Evolutionary conservation across 495 filamentous ascomycete genomes (phyloP), one percentile per base, ranked within the genome.

Genomic region (Penicillium diatomitis): DNA sequence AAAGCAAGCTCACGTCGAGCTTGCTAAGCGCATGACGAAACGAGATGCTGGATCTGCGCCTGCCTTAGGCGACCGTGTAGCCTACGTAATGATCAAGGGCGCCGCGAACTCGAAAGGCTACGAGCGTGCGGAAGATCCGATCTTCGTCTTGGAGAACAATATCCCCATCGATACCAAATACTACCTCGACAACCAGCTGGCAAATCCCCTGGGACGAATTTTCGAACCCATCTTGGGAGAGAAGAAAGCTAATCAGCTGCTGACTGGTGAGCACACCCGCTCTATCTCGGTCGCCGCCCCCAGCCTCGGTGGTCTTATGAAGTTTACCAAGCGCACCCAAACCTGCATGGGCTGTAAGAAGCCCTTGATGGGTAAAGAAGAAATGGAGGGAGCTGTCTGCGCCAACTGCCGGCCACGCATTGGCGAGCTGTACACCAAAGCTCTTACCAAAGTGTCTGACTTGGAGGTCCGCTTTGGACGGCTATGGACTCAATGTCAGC

Each of bases 291-390:
- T 97, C 32, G 89, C 88, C 3, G 91, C 90, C 0, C 90, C 92
- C 0, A 84, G 81, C 0, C 76, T 95, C 43, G 92, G 94, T 41
- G 92, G 92, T 0, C 75, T 99, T 20, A 99, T 97, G 94, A 96
- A 94, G 66, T 99, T 97, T 59, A 79, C 92, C 32, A 96, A 96
- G 68, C 95, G 89, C 64, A 97, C 94, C 1, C 83, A 88, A 69
- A 99, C 94, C 2, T 99, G 92, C 64, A 91, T 97, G 84, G 92
- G 90, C 5, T 99, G 92, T 79, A 99, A 96, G 73, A 95, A 95
- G 65, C 94, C 92, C 3, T 77, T 99, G 4, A 77, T 77, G 4
- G 80, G 79, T 46, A 85, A 88, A 51, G 81, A 84, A 9, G 89
- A 95, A 67, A 79, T 75, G 60, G 82, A 78, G 2, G 92, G 90